Base-by-base conservation (phyloP, 1,284 basidiomycete species). In the Tilletiopsis washingtonensis region DNA sequence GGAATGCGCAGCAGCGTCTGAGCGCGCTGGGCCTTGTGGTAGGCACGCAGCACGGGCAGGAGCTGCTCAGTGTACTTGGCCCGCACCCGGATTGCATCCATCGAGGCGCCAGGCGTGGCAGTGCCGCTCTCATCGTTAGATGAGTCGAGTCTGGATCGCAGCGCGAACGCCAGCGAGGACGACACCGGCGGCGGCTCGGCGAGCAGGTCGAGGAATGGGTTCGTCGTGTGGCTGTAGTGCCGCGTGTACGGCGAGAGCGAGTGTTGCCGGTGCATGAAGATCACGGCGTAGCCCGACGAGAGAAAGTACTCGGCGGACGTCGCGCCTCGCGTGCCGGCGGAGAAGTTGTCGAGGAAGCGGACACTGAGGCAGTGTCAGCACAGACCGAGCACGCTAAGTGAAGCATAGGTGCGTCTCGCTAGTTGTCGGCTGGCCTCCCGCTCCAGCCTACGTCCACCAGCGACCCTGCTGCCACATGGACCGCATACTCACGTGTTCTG, bases 231-330 rank as follows among this genome's bases (percentile, higher is more conserved):
- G 6, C 88, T 91, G 76, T 97, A 98, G 73, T 96, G 93, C 44
- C 93, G 78, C 63, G 88, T 91, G 78, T 91, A 98, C 0, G 94
- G 93, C 59, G 93, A 88, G 29, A 98, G 82, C 61, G 90, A 94
- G 78, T 96, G 93, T 74, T 94, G 89, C 7, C 93, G 81, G 75
- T 96, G 91, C 82, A 98, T 86, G 76, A 98, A 98, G 68, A 98
- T 91, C 71, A 98, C 94, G 20, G 91, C 91, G 76, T 98, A 98
- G 56, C 86, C 86, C 1, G 86, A 83, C 4, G 74, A 81, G 50
- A 98, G 81, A 74, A 98, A 96, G 77, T 98, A 96, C 75, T 98
- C 93, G 1, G 93, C 93, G 3, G 91, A 97, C 0, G 93, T 91
- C 25, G 94, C 89, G 32, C 94, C 93, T 71, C 93, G 81, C 14